Percentiles rank a stretch among this genome's conserved stretches.
phyloP scores from a whole-genome alignment of 1,284 basidiomycete genomes.

The Pulveroboletus sp. region DNA sequence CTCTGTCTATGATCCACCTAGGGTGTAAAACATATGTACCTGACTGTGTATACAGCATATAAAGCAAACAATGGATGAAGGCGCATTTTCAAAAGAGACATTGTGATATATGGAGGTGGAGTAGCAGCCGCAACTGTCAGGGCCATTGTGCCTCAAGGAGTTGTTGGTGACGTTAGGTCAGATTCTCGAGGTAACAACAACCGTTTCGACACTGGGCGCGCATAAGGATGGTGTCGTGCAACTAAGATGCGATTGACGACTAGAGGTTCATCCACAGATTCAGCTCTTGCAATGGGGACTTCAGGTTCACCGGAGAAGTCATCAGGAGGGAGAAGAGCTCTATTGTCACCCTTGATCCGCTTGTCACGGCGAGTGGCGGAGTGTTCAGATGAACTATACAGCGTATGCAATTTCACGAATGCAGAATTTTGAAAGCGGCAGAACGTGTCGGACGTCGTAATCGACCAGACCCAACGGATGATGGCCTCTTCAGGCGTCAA shows the following conservation, averaged over 20 bases:
- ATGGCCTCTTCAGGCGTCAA: conserved; percentile 23
- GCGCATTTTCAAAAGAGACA: neutral
- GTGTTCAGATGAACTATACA: neutral
- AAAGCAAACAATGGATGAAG: neutral
- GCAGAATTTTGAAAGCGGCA: neutral
- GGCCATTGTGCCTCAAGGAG: conserved; percentile 1
- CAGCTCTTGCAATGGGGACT: neutral
- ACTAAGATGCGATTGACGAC: neutral
- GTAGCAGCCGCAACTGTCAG: too few species aligned
- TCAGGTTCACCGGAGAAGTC: conserved; percentile 7
- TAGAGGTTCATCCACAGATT: conserved; percentile 21
- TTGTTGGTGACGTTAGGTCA: neutral
- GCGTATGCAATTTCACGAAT: neutral
- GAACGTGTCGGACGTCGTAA: conserved; percentile 20
- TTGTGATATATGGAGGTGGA: neutral
- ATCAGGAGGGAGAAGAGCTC: conserved; percentile 29
- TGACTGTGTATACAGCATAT: too few species aligned
- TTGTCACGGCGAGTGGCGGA: conserved; percentile 13
- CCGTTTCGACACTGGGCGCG: conserved; percentile 15
- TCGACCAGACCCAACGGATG: conserved; percentile 31
- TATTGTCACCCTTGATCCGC: conserved; percentile 7
- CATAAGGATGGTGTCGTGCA: conserved; percentile 24
- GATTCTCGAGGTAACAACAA: conserved; percentile 24
- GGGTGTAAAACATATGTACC: too few species aligned
- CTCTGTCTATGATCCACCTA: conserved; percentile 5